phyloP scores from a whole-genome alignment of 305 asterid genomes.

The Plantago rigida region DNA sequence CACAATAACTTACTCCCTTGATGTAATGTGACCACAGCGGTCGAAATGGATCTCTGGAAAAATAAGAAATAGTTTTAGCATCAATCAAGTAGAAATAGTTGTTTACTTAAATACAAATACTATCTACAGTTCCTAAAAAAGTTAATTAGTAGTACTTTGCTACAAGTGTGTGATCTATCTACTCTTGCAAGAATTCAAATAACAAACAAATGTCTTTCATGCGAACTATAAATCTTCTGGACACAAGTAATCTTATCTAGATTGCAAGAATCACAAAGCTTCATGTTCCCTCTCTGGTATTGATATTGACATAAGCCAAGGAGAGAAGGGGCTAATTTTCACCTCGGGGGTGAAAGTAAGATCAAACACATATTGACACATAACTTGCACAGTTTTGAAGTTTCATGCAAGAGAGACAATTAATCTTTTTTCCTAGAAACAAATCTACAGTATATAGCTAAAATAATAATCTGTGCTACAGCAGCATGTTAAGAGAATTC shows the following conservation, averaged over 20 bases:
- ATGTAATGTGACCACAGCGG: conserved; percentile 68
- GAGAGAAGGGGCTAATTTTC: neutral
- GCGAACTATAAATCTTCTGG: too few species aligned
- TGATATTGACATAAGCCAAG: neutral
- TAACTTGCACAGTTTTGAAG: neutral
- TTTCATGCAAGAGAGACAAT: neutral
- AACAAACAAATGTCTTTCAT: too few species aligned
- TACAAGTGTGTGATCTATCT: too few species aligned
- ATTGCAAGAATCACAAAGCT: too few species aligned
- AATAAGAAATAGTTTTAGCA: conserved; percentile 23
- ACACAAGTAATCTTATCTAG: too few species aligned
- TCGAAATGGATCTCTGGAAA: conserved; percentile 72
- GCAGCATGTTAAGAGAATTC: too few species aligned
- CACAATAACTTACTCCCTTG: conserved; percentile 42
- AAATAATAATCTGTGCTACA: too few species aligned
- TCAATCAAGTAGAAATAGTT: conserved; percentile 17
- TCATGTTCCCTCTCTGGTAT: neutral
- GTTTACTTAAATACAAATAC: neutral
- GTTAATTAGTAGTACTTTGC: too few species aligned
- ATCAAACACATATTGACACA: neutral
- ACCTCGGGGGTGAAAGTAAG: neutral
- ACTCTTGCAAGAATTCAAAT: too few species aligned
- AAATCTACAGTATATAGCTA: neutral
- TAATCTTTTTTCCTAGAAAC: neutral
- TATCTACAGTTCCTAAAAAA: too few species aligned